phyloP scores from a whole-genome alignment of 164 flowering plant genomes.

The Protea cynaroides region DNA sequence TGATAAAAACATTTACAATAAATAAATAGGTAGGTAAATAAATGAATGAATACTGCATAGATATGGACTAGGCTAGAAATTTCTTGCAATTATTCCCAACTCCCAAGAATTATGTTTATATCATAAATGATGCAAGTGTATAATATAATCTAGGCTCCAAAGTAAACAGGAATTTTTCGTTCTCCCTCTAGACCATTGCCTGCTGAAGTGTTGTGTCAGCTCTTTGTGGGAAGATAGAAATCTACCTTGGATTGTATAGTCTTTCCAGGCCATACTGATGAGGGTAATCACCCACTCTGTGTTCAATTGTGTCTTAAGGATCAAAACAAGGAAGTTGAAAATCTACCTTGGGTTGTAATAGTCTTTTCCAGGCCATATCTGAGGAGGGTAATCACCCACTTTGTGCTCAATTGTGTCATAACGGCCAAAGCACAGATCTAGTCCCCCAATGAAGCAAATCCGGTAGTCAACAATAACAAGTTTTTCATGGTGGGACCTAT shows the following conservation, averaged over 20 bases:
- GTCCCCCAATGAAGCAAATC: slow-evolving; percentile 91
- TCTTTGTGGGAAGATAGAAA: not conserved
- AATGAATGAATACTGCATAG: too few relatives aligned
- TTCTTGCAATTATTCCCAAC: too few relatives aligned
- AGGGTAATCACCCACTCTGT: slow-evolving; percentile 76
- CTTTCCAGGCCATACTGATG: slow-evolving; percentile 95
- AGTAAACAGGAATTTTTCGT: not conserved
- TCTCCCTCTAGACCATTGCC: not conserved
- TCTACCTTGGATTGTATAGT: slow-evolving; percentile 90
- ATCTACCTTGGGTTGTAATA: slow-evolving; percentile 89
- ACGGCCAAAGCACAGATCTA: slow-evolving; percentile 98
- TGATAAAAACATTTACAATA: not conserved
- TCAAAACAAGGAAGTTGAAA: slow-evolving; percentile 60
- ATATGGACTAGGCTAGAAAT: too few relatives aligned
- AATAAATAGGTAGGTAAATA: too few relatives aligned
- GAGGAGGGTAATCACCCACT: slow-evolving; percentile 75
- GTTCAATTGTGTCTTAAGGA: slow-evolving; percentile 84
- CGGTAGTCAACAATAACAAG: slow-evolving; percentile 90
- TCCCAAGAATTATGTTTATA: too few relatives aligned
- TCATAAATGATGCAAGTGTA: not conserved
- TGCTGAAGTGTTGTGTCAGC: not conserved
- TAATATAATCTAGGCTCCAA: not conserved
- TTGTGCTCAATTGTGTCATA: slow-evolving; percentile 81
- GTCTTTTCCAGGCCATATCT: slow-evolving; percentile 95
- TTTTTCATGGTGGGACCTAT: slow-evolving; percentile 99